Percentiles rank a stretch among this genome's conserved stretches.
Evolutionary conservation across 352 stramenopile genomes (phyloP).

Genomic region (Globisporangium abappressorium): DNA sequence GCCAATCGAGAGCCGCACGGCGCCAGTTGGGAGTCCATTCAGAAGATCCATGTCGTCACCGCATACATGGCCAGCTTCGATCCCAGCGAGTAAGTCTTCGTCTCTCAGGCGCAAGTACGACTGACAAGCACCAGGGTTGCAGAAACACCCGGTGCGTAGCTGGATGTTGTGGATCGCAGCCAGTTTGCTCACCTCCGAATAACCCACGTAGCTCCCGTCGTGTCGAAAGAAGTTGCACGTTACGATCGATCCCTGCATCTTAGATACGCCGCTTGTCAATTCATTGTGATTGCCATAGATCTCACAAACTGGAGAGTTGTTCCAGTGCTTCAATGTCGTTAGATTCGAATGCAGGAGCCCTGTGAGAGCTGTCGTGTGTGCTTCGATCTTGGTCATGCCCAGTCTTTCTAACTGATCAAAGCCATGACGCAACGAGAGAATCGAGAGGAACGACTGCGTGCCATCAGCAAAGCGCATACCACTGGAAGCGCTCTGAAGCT

Average conservation of each 20-base stretch:
- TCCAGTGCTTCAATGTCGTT: slow-evolving; percentile 46
- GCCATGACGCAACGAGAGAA: slow-evolving; percentile 55
- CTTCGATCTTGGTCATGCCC: slow-evolving; percentile 40
- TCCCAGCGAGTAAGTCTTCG: slow-evolving; percentile 46
- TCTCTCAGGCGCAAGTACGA: slow-evolving; percentile 55
- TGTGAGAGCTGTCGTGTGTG: slow-evolving; percentile 48
- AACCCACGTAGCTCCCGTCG: slow-evolving; percentile 65
- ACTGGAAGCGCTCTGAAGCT: neutral
- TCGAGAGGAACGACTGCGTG: slow-evolving; percentile 64
- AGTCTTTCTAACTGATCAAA: slow-evolving; percentile 43
- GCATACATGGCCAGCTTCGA: slow-evolving; percentile 63
- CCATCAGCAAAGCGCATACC: slow-evolving; percentile 49
- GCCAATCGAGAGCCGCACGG: slow-evolving; percentile 62
- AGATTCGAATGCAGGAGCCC: slow-evolving; percentile 37
- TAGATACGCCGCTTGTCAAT: neutral
- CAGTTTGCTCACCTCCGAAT: slow-evolving; percentile 65
- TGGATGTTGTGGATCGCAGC: slow-evolving; percentile 65
- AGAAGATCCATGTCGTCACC: slow-evolving; percentile 69
- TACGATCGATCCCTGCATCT: slow-evolving; percentile 40
- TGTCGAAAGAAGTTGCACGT: slow-evolving; percentile 59
- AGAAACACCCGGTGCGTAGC: slow-evolving; percentile 76
- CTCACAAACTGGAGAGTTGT: slow-evolving; percentile 37
- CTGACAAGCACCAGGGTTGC: slow-evolving; percentile 77
- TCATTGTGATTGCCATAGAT: slow-evolving; percentile 43
- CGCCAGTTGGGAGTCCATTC: slow-evolving; percentile 60